phyloP scores from a whole-genome alignment of 495 filamentous ascomycete species.

The Monascus purpureus region DNA sequence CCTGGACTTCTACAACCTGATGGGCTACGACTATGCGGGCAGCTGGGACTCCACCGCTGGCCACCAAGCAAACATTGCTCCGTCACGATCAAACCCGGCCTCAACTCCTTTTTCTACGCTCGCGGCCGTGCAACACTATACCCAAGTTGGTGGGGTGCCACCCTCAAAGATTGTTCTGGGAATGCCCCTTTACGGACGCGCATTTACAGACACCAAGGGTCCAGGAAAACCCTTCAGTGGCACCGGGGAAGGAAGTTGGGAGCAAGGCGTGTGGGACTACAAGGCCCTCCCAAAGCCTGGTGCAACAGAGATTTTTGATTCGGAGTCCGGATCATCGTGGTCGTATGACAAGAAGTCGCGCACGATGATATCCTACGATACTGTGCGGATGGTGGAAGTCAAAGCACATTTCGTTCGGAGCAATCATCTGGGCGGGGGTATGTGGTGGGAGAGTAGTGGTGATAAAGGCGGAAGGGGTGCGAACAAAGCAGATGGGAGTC shows the following conservation, averaged over 20 bases:
- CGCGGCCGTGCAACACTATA: conserved; percentile 47
- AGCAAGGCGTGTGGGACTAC: conserved; percentile 75
- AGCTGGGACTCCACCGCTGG: conserved; percentile 62
- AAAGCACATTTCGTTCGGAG: conserved; percentile 57
- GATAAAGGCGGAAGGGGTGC: conserved; percentile 43
- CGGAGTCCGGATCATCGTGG: conserved; percentile 45
- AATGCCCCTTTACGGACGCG: conserved; percentile 78
- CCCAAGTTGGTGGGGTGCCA: conserved; percentile 37
- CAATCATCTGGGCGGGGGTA: conserved; percentile 61
- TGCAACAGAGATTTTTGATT: conserved; percentile 23
- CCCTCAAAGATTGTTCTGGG: conserved; percentile 66
- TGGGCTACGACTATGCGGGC: conserved; percentile 74
- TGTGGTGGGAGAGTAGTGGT: conserved; percentile 90
- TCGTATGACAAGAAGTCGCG: conserved; percentile 46
- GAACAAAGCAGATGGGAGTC: conserved; percentile 35
- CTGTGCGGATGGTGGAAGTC: conserved; percentile 35
- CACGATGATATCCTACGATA: conserved; percentile 72
- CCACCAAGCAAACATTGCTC: conserved; percentile 68
- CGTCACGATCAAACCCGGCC: conserved; percentile 34
- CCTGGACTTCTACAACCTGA: conserved; percentile 70
- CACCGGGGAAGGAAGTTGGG: conserved; percentile 52
- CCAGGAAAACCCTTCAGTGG: conserved; percentile 56
- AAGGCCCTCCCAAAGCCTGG: conserved; percentile 43
- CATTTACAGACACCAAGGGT: conserved; percentile 62
- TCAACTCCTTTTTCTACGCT: conserved; percentile 43